A percentile compares a stretch with the other conserved stretches of the same genome.
These are phyloP conservation scores for Malus hybrid DNA, from an alignment of 331 rosid genomes.

Conservation along the genomic window DNA sequence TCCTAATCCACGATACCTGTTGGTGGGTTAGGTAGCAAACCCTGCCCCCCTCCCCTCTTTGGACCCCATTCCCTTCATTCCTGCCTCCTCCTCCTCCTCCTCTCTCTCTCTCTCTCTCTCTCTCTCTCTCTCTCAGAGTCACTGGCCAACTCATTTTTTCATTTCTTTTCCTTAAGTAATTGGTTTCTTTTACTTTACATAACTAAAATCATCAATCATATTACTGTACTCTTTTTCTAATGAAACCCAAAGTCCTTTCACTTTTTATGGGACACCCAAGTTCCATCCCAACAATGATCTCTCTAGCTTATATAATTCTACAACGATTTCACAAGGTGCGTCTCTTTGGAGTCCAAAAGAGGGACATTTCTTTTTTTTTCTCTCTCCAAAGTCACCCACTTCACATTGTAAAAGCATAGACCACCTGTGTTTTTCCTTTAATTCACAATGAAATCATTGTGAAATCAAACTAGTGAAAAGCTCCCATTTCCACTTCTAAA, in stretches of 20 bases:
- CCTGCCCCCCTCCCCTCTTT: slow-evolving; percentile 63
- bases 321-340: slow-evolving; percentile 9
- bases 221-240: too few relatives aligned
- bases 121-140: background rate
- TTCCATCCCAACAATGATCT: background rate
- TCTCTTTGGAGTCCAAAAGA: background rate
- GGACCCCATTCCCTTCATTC: slow-evolving; percentile 95
- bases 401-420: slow-evolving; percentile 18
- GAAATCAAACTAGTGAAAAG: slow-evolving; percentile 20
- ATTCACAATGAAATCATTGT: background rate
- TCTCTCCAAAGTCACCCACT: slow-evolving; percentile 18
- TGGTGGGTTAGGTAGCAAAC: slow-evolving; percentile 99
- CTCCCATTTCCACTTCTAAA: slow-evolving; percentile 25
- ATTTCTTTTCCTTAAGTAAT: too few relatives aligned
- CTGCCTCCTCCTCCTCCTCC: slow-evolving; percentile 31
- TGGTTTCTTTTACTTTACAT: too few relatives aligned
- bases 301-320: slow-evolving; percentile 12
- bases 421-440: slow-evolving; percentile 25
- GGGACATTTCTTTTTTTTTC: slow-evolving; percentile 5
- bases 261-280: background rate
- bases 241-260: background rate
- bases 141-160: background rate
- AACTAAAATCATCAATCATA: too few relatives aligned
- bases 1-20: slow-evolving; percentile 85
- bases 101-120: background rate